phyloP scores from a whole-genome alignment of 176 grass and related monocot genomes.

The Neostapfia colusana region DNA sequence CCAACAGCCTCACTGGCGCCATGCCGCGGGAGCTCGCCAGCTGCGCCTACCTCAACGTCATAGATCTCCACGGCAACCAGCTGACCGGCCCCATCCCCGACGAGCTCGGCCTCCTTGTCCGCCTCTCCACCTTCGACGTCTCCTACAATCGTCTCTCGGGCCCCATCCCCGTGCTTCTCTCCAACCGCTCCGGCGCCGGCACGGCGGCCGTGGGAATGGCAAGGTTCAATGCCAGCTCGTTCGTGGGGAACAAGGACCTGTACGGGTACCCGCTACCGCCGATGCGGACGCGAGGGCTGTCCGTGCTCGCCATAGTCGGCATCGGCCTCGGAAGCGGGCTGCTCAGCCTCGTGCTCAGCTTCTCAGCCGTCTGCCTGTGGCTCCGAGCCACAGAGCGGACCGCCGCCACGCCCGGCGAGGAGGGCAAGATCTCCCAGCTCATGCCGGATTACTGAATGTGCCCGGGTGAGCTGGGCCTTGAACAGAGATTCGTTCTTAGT shows the following conservation, averaged over 20 bases:
- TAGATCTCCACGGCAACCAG: constrained; percentile 75
- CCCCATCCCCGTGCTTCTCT: constrained; percentile 59
- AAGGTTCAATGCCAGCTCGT: constrained; percentile 73
- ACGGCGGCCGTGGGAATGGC: constrained; percentile 12
- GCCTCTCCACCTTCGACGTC: constrained; percentile 70
- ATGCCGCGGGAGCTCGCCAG: constrained; percentile 61
- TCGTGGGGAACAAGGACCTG: constrained; percentile 61
- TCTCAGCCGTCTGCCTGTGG: constrained; percentile 80
- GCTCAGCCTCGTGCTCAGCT: constrained; percentile 73
- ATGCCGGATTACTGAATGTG: constrained; percentile 70
- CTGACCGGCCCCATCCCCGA: constrained; percentile 68
- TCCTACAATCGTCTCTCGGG: constrained; percentile 66
- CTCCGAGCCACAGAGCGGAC: constrained; percentile 54
- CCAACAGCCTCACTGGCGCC: constrained; percentile 51
- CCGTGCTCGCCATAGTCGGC: constrained; percentile 74
- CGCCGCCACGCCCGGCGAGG: constrained; percentile 44
- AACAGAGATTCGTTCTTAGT: neutral
- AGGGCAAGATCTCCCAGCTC: constrained; percentile 80
- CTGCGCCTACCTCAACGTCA: constrained; percentile 83
- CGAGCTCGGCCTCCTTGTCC: constrained; percentile 61
- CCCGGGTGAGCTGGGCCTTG: neutral
- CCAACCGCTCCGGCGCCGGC: constrained; percentile 47
- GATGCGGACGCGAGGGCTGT: constrained; percentile 39
- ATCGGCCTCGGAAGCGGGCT: constrained; percentile 76
- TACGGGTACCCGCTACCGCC: constrained; percentile 75